Evolutionary conservation across 768 basidiomycete species (phyloP), one percentile per base, ranked within the genome.

Genomic region (Hirschioporus abietinus): DNA sequence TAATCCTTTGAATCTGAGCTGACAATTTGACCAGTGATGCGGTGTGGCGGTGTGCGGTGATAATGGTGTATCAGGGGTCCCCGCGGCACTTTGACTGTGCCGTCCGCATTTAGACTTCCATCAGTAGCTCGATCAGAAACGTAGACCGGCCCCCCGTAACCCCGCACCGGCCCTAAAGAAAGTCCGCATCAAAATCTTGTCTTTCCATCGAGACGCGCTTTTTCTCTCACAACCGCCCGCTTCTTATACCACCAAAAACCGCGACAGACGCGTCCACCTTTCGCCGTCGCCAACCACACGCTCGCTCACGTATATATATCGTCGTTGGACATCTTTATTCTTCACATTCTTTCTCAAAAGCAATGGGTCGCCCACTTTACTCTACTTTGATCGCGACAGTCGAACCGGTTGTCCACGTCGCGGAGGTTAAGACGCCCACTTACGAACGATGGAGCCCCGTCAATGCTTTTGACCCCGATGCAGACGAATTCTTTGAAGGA

Each of bases 381-480:
- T 87, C 86, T 58, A 76, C 79, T 70, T 52, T 52, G 42, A 52
- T 52, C 20, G 64, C 74, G 52, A 83, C 83, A 66, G 67, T 77
- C 7, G 67, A 74, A 0, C 82, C 81, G 26, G 76, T 76, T 60
- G 78, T 84, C 62, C 79, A 79, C 69, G 78, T 61, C 24, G 60
- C 79, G 64, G 82, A 85, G 66, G 80, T 81, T 65, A 82, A 85
- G 68, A 65, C 69, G 61, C 24, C 67, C 60, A 25, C 67, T 20
- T 86, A 79, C 80, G 80, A 85, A 74, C 85, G 78, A 74, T 92
- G 89, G 89, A 84, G 86, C 66, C 76, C 80, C 68, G 81, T 80
- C 76, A 89, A 90, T 73, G 80, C 84, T 10, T 92, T 92, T 74
- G 89, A 92, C 75, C 90, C 90, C 6, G 90, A 92, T 75, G 87